Conservation (phyloP, 306 rosid genomes). For the Potentilla sterilis region DNA sequence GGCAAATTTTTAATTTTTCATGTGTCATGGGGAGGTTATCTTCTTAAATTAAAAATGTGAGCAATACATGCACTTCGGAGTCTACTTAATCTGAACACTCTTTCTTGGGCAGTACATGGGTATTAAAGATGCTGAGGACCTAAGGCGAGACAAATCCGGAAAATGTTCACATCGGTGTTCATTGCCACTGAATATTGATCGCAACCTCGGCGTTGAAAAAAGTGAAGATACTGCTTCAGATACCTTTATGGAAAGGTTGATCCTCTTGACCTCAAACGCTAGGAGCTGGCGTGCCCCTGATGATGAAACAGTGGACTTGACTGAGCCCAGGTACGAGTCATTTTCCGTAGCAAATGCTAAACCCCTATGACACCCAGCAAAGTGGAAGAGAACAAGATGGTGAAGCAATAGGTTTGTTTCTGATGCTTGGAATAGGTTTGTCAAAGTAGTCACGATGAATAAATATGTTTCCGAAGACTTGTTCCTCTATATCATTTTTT, state of each 20-base stretch:
- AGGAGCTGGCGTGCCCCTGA: slow-evolving; percentile 49
- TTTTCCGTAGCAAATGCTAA: slow-evolving; percentile 46
- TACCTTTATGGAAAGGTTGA: slow-evolving; percentile 48
- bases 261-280: slow-evolving; percentile 48
- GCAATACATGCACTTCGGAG: slow-evolving; percentile 20
- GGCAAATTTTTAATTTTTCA: slow-evolving; percentile 6
- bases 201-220: slow-evolving; percentile 33
- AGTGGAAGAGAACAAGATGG: not conserved
- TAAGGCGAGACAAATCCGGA: slow-evolving; percentile 43
- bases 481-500: not conserved
- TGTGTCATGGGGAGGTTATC: slow-evolving; percentile 30
- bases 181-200: slow-evolving; percentile 41
- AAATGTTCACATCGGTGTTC: slow-evolving; percentile 33
- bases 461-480: slow-evolving; percentile 19
- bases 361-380: slow-evolving; percentile 25
- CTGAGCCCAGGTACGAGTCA: slow-evolving; percentile 86
- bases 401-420: slow-evolving; percentile 14
- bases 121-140: slow-evolving; percentile 41
- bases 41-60: slow-evolving; percentile 17
- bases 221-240: slow-evolving; percentile 36
- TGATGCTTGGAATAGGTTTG: slow-evolving; percentile 11
- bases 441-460: slow-evolving; percentile 22
- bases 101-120: slow-evolving; percentile 26
- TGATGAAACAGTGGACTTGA: slow-evolving; percentile 71
- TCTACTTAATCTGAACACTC: slow-evolving; percentile 20